These are phyloP conservation scores for Apiospora rasikravindrae DNA, from an alignment of 2,329 filamentous ascomycete species.

Conservation along the genomic window DNA sequence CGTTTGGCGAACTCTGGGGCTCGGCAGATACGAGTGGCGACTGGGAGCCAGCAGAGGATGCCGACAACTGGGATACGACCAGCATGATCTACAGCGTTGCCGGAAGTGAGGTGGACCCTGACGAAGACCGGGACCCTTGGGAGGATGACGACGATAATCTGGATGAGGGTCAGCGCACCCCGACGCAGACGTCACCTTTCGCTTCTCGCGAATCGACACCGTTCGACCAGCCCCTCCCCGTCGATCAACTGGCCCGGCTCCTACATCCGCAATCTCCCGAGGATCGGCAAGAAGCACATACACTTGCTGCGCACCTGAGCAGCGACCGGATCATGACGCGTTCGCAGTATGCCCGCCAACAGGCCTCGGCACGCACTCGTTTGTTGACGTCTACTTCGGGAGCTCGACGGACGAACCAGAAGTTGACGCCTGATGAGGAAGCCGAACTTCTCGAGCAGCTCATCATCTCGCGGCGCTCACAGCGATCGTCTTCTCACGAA, in stretches of 20 bases:
- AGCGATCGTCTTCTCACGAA: constrained; percentile 19
- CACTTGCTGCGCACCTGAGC: constrained; percentile 79
- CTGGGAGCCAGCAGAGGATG: constrained; percentile 63
- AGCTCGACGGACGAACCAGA: constrained; percentile 41
- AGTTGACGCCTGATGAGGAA: constrained; percentile 61
- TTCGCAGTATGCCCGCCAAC: constrained; percentile 72
- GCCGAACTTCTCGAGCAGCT: constrained; percentile 66
- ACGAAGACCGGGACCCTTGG: constrained; percentile 54
- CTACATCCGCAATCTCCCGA: constrained; percentile 80
- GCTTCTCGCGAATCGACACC: constrained; percentile 60
- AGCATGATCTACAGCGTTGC: constrained; percentile 68
- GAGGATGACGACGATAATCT: constrained; percentile 51
- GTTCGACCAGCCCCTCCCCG: constrained; percentile 67
- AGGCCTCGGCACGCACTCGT: constrained; percentile 71
- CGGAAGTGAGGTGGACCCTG: constrained; percentile 44
- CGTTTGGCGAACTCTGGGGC: constrained; percentile 83
- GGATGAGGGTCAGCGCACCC: constrained; percentile 67
- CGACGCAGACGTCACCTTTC: constrained; percentile 69
- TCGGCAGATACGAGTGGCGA: constrained; percentile 80
- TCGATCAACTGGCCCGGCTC: constrained; percentile 75
- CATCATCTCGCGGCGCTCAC: constrained; percentile 55
- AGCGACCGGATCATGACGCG: constrained; percentile 79
- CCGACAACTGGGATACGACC: constrained; percentile 74
- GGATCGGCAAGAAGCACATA: constrained; percentile 79
- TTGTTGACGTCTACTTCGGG: constrained; percentile 61